Percentiles rank a stretch among this genome's conserved stretches.
These are phyloP conservation scores for Zygosaccharomyces pseudobailii DNA, from an alignment of 1,139 yeast species.

Conservation along the genomic window DNA sequence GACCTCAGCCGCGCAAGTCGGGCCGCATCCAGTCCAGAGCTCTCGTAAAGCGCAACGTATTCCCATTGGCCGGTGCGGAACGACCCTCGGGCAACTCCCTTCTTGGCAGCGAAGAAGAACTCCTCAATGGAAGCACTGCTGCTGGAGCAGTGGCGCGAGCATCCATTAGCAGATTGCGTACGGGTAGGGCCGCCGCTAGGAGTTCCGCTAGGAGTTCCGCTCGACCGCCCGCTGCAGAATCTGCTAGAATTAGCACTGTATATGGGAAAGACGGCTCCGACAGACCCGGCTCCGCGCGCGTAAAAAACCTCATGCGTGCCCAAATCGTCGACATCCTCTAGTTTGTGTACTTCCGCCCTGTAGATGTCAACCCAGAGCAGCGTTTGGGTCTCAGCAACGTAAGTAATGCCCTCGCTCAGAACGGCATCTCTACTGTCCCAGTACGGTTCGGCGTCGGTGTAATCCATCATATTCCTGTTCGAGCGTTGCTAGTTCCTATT, in stretches of 20 bases:
- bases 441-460: conserved; percentile 12
- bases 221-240: too few species aligned
- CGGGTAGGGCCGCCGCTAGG: too few species aligned
- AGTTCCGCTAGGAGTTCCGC: too few species aligned
- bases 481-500: not conserved
- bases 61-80: conserved; percentile 42
- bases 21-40: conserved; percentile 16
- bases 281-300: conserved; percentile 29
- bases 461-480: conserved; percentile 4
- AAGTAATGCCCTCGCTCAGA: conserved; percentile 64
- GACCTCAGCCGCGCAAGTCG: conserved; percentile 47
- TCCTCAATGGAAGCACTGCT: conserved; percentile 42
- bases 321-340: conserved; percentile 26
- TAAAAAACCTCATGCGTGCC: conserved; percentile 18
- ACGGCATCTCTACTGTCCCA: conserved; percentile 40
- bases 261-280: conserved; percentile 65
- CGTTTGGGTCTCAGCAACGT: conserved; percentile 51
- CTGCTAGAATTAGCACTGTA: conserved; percentile 6
- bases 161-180: too few species aligned
- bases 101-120: conserved; percentile 48
- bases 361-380: conserved; percentile 69
- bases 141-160: conserved; percentile 12
- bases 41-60: conserved; percentile 41
- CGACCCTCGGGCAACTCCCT: conserved; percentile 51
- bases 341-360: conserved; percentile 51